Evolutionary conservation across 345 rosid species (phyloP), one percentile per base, ranked within the genome.

Genomic region (Melastoma malabathricum): DNA sequence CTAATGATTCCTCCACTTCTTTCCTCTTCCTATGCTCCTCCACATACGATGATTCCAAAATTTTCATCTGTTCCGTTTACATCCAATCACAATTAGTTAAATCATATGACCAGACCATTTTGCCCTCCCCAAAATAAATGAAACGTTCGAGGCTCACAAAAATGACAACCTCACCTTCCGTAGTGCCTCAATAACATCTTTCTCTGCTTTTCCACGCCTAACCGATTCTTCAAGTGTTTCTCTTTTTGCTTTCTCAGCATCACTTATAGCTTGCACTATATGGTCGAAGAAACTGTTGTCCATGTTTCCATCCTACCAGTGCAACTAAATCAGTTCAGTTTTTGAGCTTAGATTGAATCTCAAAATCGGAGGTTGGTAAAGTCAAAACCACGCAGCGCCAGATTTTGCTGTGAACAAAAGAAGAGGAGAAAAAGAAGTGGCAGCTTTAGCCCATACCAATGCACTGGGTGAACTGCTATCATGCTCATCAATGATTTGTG

Each of bases 1-100:
- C 67, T 18, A 87, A 65, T 34, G 74, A 73, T 55, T 62, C 75
- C 68, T 83, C 83, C 5, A 70, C 67, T 48, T 72, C 80, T 61
- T 77, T 83, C 70, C 85, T 77, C 59, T 52, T 74, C 67, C 69
- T 87, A 45, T 74, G 56, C 71, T 72, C 85, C 62, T 81, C 87
- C 39, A 62, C 85, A 93, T 81, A 64, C 3, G 20, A 13, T 8
- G 4, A 51, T 4, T 14, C 44, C 12, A 51, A 0, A 0, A 34
- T 29, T 5, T 51, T 51, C 22, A 1, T 5, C 18, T 51, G 19
- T 15, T 13, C 5, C 3, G 39, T 34, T 4, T 3, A 31, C 38
- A 8, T 34, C 41, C 41, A 34, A 34, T 34, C 41, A 34, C 12
- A 10, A 41, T 8, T 41, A 10, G 14, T 8, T 19, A 43, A 17